These are phyloP conservation scores for Glonium stellatum DNA, from an alignment of 495 filamentous ascomycete species.

Conservation along the genomic window DNA sequence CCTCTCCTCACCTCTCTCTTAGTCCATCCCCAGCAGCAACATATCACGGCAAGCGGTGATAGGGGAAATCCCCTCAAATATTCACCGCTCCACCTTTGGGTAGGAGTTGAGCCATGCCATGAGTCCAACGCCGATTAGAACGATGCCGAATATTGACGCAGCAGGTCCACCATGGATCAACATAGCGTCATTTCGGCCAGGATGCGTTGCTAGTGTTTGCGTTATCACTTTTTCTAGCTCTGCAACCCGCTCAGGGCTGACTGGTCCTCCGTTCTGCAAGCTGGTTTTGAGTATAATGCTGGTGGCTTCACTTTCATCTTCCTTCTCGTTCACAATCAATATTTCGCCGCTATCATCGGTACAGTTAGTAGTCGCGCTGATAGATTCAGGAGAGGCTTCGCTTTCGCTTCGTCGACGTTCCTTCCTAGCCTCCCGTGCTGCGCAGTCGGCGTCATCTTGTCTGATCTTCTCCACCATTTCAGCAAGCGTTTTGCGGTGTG, in stretches of 20 bases:
- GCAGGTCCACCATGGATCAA: conserved; percentile 69
- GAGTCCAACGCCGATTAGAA: conserved; percentile 78
- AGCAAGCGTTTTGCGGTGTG: conserved; percentile 62
- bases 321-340: conserved; percentile 22
- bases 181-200: conserved; percentile 24
- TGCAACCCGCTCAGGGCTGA: conserved; percentile 34
- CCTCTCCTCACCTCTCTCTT: background rate
- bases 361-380: conserved; percentile 3
- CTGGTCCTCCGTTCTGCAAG: conserved; percentile 30
- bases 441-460: conserved; percentile 51
- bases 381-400: background rate
- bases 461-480: conserved; percentile 86
- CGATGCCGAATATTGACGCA: conserved; percentile 80
- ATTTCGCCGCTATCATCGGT: conserved; percentile 18
- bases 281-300: conserved; percentile 25
- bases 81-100: conserved; percentile 60
- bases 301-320: conserved; percentile 8
- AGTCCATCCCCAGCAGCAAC: conserved; percentile 2
- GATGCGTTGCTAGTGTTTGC: conserved; percentile 37
- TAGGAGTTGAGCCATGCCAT: conserved; percentile 95
- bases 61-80: background rate
- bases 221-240: conserved; percentile 40
- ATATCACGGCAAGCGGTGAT: background rate
- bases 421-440: conserved; percentile 27
- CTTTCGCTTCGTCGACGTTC: conserved; percentile 17